Evolutionary conservation across 169 alveolate genomes (phyloP).

Genomic region (Plasmodium billcollinsi): DNA sequence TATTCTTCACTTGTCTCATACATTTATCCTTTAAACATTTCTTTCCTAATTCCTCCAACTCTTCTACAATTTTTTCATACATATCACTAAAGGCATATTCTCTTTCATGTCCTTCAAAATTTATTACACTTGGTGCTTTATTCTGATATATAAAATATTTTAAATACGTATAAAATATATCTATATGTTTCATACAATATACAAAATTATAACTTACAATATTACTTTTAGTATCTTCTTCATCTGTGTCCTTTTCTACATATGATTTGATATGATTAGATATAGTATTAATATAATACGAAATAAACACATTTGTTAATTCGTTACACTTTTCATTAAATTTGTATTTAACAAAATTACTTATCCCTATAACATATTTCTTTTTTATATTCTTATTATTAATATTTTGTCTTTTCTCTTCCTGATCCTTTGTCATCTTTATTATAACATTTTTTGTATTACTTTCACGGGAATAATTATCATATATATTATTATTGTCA

Average conservation of each 20-base stretch:
- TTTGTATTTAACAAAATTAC: constrained; percentile 38
- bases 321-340: constrained; percentile 54
- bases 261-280: constrained; percentile 7
- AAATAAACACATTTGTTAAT: constrained; percentile 40
- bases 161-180: constrained; percentile 23
- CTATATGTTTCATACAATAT: constrained; percentile 28
- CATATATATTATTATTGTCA: not conserved
- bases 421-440: not conserved
- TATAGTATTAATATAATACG: constrained; percentile 52
- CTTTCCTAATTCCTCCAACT: constrained; percentile 24
- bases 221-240: constrained; percentile 1
- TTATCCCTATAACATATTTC: constrained; percentile 16
- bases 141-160: constrained; percentile 7
- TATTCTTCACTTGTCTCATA: not conserved
- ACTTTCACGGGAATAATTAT: too few relatives aligned
- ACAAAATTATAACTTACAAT: constrained; percentile 52
- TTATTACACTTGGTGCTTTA: not conserved
- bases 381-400: not conserved
- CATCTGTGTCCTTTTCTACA: constrained; percentile 15
- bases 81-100: constrained; percentile 11
- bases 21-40: not conserved
- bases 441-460: too few relatives aligned
- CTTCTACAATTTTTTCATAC: constrained; percentile 19
- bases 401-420: not conserved
- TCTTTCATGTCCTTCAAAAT: not conserved